A percentile compares a stretch with the other conserved stretches of the same genome.
These are phyloP conservation scores for Rhodotorula diobovata DNA, from an alignment of 768 basidiomycete species.

Conservation along the genomic window DNA sequence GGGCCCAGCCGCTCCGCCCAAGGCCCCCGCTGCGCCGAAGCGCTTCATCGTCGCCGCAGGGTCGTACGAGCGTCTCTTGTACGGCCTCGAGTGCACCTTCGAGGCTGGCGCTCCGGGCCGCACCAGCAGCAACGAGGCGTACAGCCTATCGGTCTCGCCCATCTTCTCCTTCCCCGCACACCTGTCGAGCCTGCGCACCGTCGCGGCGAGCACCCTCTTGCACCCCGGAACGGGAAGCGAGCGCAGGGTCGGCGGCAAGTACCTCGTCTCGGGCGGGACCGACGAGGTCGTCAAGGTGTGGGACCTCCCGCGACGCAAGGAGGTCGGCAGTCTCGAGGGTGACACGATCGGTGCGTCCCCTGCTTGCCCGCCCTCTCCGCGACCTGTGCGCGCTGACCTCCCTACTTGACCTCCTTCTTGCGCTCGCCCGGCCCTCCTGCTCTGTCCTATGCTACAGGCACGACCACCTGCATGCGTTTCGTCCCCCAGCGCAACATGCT, in stretches of 20 bases:
- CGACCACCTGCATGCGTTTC: conserved; percentile 35
- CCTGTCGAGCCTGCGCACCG: conserved; percentile 82
- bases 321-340: conserved; percentile 89
- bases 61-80: conserved; percentile 93
- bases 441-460: conserved; percentile 19
- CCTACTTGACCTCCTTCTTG: background rate
- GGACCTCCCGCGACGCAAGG: conserved; percentile 85
- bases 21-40: conserved; percentile 38
- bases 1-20: background rate
- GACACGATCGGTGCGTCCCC: conserved; percentile 66
- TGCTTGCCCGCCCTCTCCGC: background rate
- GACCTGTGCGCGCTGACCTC: background rate
- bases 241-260: conserved; percentile 77
- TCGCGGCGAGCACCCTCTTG: conserved; percentile 60
- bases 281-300: conserved; percentile 97
- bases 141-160: conserved; percentile 59
- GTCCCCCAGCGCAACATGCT: conserved; percentile 77
- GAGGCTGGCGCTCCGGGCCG: conserved; percentile 38
- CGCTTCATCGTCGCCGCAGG: conserved; percentile 85
- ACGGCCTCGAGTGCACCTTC: conserved; percentile 43
- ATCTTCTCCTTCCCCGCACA: conserved; percentile 97
- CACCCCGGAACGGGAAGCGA: conserved; percentile 15
- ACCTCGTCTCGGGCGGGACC: conserved; percentile 90
- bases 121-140: conserved; percentile 9
- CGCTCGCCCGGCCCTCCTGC: background rate